Conservation (phyloP, 192 early-diverging fungal genomes). For the Coemansia sp. region DNA sequence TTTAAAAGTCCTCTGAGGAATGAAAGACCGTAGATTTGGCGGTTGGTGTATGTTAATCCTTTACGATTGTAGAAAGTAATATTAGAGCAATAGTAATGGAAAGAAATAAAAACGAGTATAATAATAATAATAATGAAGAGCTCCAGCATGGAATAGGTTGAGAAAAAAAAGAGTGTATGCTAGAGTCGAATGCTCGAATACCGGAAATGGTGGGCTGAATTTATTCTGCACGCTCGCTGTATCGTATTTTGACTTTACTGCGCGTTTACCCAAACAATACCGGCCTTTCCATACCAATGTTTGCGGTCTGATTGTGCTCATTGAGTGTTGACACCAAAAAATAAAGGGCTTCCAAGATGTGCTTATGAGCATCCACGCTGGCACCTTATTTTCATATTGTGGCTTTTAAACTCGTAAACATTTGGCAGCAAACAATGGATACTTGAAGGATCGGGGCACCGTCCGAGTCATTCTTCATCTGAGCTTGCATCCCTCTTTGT, state of each 20-base stretch:
- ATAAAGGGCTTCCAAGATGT: too few relatives aligned
- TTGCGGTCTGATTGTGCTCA: background rate
- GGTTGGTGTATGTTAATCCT: background rate
- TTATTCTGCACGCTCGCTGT: background rate
- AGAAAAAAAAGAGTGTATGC: background rate
- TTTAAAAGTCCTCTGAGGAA: background rate
- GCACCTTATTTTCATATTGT: background rate
- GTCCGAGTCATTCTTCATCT: background rate
- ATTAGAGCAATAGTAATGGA: background rate
- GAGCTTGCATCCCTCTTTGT: background rate
- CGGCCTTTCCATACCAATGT: background rate
- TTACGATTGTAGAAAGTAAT: background rate
- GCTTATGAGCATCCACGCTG: background rate
- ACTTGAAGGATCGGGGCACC: background rate
- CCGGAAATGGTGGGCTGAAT: background rate
- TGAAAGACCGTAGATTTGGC: background rate
- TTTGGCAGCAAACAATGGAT: background rate
- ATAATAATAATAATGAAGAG: background rate
- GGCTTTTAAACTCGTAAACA: background rate
- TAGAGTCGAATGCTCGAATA: background rate
- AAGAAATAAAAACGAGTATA: background rate
- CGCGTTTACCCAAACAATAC: background rate
- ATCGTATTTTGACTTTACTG: constrained; percentile 1
- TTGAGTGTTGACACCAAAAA: too few relatives aligned
- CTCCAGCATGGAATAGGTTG: background rate